These are phyloP conservation scores for Aegilops bicornis DNA, from an alignment of 176 grass and related monocot species.

Conservation along the genomic window DNA sequence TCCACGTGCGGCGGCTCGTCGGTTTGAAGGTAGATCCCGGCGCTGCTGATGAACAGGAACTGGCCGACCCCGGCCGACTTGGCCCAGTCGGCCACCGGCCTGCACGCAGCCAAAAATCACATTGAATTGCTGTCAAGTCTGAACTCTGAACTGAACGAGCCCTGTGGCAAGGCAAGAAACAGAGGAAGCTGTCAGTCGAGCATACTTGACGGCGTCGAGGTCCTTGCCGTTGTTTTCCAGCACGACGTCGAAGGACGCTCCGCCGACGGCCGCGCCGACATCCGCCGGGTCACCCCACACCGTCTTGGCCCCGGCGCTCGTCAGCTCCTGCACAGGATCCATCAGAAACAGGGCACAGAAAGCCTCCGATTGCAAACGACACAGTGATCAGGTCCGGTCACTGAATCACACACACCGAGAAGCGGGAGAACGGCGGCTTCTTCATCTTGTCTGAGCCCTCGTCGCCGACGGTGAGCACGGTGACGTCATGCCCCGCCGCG, in stretches of 20 bases:
- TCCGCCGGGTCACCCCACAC: conserved; percentile 70
- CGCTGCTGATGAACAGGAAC: conserved; percentile 90
- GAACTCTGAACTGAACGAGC: too few relatives aligned
- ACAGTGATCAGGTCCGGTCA: too few relatives aligned
- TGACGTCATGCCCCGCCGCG: conserved; percentile 65
- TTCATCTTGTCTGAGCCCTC: conserved; percentile 93
- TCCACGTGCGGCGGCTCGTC: conserved; percentile 80
- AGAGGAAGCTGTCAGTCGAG: not conserved
- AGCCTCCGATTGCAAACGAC: not conserved
- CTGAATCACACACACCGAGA: too few relatives aligned
- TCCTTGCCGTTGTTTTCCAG: conserved; percentile 96
- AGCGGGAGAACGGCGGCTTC: conserved; percentile 83
- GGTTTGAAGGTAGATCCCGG: conserved; percentile 72
- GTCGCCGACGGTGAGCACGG: conserved; percentile 86
- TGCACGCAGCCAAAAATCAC: not conserved
- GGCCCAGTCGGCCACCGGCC: conserved; percentile 90
- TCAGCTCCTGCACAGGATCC: conserved; percentile 59
- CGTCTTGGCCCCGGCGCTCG: conserved; percentile 62
- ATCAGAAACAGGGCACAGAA: not conserved
- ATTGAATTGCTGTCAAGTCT: too few relatives aligned
- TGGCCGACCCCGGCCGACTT: conserved; percentile 64
- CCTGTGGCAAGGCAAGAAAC: not conserved
- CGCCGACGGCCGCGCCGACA: conserved; percentile 47
- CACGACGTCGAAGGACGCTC: conserved; percentile 66
- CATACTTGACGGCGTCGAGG: conserved; percentile 86